phyloP scores from a whole-genome alignment of 2,329 filamentous ascomycete genomes.

The Neonectria faginata region DNA sequence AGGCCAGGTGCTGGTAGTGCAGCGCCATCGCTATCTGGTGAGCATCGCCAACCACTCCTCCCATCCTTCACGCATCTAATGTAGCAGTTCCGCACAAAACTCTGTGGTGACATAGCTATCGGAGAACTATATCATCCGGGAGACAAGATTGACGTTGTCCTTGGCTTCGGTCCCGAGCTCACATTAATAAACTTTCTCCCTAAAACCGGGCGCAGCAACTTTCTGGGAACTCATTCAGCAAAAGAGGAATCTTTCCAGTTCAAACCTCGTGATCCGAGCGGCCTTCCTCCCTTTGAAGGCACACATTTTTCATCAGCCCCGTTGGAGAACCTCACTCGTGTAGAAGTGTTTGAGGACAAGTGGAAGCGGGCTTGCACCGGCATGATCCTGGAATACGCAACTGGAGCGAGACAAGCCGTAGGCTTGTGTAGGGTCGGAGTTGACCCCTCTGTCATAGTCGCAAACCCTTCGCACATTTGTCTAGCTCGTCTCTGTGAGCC shows the following conservation, averaged over 20 bases:
- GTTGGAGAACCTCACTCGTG: not conserved
- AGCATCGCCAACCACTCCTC: not conserved
- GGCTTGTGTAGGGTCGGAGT: conserved; percentile 2
- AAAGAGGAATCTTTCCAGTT: not conserved
- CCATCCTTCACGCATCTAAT: not conserved
- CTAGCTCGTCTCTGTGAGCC: not conserved
- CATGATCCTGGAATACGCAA: not conserved
- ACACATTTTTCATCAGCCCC: not conserved
- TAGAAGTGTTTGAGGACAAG: not conserved
- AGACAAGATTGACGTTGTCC: not conserved
- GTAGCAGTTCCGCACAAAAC: not conserved
- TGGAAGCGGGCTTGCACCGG: not conserved
- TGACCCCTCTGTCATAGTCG: not conserved
- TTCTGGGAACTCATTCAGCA: not conserved
- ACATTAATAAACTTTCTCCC: not conserved
- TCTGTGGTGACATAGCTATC: not conserved
- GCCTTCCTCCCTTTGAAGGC: not conserved
- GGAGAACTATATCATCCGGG: not conserved
- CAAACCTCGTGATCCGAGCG: not conserved
- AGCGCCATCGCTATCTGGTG: not conserved
- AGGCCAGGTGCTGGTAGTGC: too few relatives aligned
- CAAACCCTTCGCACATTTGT: not conserved
- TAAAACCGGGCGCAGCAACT: not conserved
- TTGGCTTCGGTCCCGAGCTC: not conserved
- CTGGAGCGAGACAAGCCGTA: not conserved